phyloP scores from a whole-genome alignment of 371 early-diverging fungal genomes.

The Mucor saturninus region DNA sequence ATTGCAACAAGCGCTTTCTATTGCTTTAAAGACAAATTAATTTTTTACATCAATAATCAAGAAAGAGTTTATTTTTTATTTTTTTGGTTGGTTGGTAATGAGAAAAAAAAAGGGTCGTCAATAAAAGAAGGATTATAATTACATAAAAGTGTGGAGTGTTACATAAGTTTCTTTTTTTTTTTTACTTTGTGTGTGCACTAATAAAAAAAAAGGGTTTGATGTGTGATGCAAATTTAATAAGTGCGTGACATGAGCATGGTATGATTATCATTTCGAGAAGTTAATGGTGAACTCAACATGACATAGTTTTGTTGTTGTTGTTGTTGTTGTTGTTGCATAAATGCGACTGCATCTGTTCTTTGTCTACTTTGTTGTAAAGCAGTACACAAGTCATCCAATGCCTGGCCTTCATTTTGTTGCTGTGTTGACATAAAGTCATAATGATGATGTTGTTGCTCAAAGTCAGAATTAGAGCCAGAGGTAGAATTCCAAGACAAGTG shows the following conservation, averaged over 20 bases:
- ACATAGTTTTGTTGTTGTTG: constrained; percentile 1
- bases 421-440: constrained; percentile 4
- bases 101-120: background rate
- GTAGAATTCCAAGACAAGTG: constrained; percentile 4
- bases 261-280: constrained; percentile 1
- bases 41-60: background rate
- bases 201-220: background rate
- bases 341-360: constrained; percentile 12
- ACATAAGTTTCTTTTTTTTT: background rate
- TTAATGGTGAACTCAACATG: background rate
- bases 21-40: background rate
- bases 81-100: background rate
- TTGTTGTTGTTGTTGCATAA: constrained; percentile 7
- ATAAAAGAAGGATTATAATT: background rate
- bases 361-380: constrained; percentile 11
- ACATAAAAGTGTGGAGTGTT: background rate
- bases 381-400: constrained; percentile 6
- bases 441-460: constrained; percentile 4
- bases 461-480: constrained; percentile 7
- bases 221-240: background rate
- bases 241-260: constrained; percentile 16
- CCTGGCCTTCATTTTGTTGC: background rate
- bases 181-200: background rate
- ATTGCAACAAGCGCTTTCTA: constrained; percentile 22
- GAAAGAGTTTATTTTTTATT: background rate